Percentiles rank a stretch among this genome's conserved stretches.
These are phyloP conservation scores for Isochrysis galbana DNA, from an alignment of 78 protist genomes.

Conservation along the genomic window DNA sequence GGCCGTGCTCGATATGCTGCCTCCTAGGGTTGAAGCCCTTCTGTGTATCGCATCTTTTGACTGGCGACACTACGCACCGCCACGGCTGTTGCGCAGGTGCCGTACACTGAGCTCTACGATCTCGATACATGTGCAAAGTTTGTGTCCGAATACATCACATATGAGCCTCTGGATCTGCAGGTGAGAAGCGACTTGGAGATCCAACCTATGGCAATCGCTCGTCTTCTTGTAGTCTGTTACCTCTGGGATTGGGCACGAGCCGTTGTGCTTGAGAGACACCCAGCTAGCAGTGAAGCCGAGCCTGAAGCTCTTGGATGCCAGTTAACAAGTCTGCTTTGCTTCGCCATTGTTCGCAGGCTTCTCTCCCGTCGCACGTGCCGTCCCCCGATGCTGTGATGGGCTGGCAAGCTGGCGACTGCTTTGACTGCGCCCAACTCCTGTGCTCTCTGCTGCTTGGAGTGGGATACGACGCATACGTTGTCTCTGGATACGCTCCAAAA, in stretches of 20 bases:
- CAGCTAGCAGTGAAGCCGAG: no score
- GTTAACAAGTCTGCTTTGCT: no score
- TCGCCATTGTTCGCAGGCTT: no score
- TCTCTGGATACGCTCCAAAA: constrained; percentile 70
- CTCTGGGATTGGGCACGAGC: no score
- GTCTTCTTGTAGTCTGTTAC: no score
- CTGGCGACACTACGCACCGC: not conserved
- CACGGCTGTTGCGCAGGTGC: constrained; percentile 2
- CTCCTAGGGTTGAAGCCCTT: not conserved
- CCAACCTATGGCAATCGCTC: no score
- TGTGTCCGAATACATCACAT: constrained; percentile 62
- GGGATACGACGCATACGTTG: constrained; percentile 80
- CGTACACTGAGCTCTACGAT: constrained; percentile 53
- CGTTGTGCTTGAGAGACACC: no score
- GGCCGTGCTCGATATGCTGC: not conserved
- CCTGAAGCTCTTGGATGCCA: no score
- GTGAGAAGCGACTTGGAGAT: no score
- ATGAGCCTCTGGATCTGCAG: constrained; percentile 62
- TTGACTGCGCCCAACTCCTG: constrained; percentile 57
- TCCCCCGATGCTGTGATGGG: constrained; percentile 56
- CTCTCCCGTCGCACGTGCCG: constrained; percentile 39
- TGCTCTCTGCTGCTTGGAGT: constrained; percentile 69
- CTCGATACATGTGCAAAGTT: constrained; percentile 49
- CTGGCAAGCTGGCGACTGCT: constrained; percentile 67
- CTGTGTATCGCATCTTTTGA: not conserved